These are phyloP conservation scores for Starmera stellimalicola DNA, from an alignment of 1,139 yeast genomes.

Conservation along the genomic window DNA sequence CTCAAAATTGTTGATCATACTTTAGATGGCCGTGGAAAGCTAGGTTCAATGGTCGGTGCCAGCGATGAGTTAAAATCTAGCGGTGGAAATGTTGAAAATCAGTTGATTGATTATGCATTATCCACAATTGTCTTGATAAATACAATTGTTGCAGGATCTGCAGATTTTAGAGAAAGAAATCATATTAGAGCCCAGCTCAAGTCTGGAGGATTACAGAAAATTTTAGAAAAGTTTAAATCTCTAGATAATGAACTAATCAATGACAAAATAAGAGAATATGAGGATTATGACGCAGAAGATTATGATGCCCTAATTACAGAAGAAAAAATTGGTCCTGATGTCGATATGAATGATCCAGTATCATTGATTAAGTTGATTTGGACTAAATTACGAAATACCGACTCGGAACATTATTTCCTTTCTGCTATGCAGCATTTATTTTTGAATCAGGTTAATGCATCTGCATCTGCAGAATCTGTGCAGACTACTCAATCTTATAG, in stretches of 20 bases:
- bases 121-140: constrained; percentile 72
- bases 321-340: constrained; percentile 50
- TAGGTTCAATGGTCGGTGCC: constrained; percentile 90
- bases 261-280: constrained; percentile 58
- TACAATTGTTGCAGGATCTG: constrained; percentile 58
- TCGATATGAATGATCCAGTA: constrained; percentile 68
- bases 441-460: constrained; percentile 54
- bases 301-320: constrained; percentile 52
- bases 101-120: constrained; percentile 70
- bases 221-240: constrained; percentile 52
- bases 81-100: constrained; percentile 49
- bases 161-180: constrained; percentile 57
- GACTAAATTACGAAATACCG: constrained; percentile 62
- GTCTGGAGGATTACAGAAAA: constrained; percentile 64
- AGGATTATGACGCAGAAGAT: constrained; percentile 61
- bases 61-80: constrained; percentile 67
- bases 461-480: constrained; percentile 33
- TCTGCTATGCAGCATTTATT: constrained; percentile 82
- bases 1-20: constrained; percentile 61
- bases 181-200: constrained; percentile 69
- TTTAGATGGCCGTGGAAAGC: constrained; percentile 77
- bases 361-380: constrained; percentile 62
- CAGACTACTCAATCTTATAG: constrained; percentile 61
- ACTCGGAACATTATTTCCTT: constrained; percentile 60
- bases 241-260: constrained; percentile 55